Conservation (phyloP, 2,329 filamentous ascomycete genomes). For the Parastagonospora avenae region DNA sequence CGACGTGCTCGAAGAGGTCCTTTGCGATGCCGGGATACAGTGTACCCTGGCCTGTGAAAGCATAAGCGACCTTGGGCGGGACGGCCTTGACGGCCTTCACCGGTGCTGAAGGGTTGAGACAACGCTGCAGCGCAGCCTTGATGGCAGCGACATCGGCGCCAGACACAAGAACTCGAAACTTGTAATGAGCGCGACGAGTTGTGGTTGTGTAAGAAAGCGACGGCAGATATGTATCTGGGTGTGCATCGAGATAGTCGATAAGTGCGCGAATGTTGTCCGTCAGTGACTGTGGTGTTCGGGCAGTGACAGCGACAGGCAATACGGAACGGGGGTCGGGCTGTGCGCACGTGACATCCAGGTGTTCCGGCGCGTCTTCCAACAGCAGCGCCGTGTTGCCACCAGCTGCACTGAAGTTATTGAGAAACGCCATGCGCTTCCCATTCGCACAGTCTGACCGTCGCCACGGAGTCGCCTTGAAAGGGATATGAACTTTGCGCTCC, state of each 20-base stretch:
- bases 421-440: constrained; percentile 16
- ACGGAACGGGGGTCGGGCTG: constrained; percentile 11
- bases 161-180: constrained; percentile 6
- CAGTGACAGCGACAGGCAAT: constrained; percentile 20
- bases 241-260: constrained; percentile 7
- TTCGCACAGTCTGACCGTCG: constrained; percentile 17
- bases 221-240: constrained; percentile 6
- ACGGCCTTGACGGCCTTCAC: constrained; percentile 1
- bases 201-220: constrained; percentile 25
- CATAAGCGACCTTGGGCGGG: constrained; percentile 40
- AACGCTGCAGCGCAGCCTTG: constrained; percentile 3
- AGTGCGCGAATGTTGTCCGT: constrained; percentile 13
- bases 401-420: constrained; percentile 48
- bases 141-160: background rate
- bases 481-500: constrained; percentile 63
- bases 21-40: constrained; percentile 14
- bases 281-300: constrained; percentile 12
- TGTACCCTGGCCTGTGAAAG: constrained; percentile 48
- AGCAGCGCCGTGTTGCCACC: constrained; percentile 45
- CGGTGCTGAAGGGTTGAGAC: background rate
- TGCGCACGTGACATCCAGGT: background rate
- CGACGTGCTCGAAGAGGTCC: constrained; percentile 17
- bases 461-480: constrained; percentile 8
- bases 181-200: constrained; percentile 23
- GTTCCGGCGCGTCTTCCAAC: constrained; percentile 23